These are phyloP conservation scores for Didymella lethalis DNA, from an alignment of 2,329 filamentous ascomycete species.

Conservation along the genomic window DNA sequence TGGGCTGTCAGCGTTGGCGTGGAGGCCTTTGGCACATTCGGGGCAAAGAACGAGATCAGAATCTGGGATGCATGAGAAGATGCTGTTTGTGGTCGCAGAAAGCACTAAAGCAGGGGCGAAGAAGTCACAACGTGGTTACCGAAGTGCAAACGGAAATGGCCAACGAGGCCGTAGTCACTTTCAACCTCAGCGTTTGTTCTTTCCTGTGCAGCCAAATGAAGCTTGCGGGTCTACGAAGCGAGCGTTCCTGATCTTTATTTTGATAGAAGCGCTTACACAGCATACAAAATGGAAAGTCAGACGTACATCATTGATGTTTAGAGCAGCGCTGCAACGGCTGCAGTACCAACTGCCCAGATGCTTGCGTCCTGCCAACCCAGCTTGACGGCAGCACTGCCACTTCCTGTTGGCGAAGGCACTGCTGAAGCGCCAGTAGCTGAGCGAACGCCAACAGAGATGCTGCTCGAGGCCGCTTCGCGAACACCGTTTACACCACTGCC, in stretches of 20 bases:
- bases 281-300: neutral
- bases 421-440: conserved; percentile 13
- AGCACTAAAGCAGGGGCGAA: neutral
- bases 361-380: conserved; percentile 1
- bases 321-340: neutral
- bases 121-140: neutral
- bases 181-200: neutral
- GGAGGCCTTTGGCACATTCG: neutral
- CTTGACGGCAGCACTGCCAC: conserved; percentile 4
- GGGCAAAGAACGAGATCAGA: neutral
- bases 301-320: neutral
- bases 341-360: neutral
- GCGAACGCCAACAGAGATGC: conserved; percentile 13
- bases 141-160: conserved; percentile 10
- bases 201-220: neutral
- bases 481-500: conserved; percentile 42
- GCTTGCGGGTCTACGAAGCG: neutral
- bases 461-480: conserved; percentile 23
- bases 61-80: neutral
- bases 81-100: neutral
- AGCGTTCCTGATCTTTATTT: neutral
- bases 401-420: conserved; percentile 7
- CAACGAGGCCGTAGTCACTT: conserved; percentile 3
- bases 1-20: neutral
- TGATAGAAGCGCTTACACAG: neutral